These are phyloP conservation scores for Rhexocercosporidium sp. DNA, from an alignment of 2,329 filamentous ascomycete genomes.

Conservation along the genomic window DNA sequence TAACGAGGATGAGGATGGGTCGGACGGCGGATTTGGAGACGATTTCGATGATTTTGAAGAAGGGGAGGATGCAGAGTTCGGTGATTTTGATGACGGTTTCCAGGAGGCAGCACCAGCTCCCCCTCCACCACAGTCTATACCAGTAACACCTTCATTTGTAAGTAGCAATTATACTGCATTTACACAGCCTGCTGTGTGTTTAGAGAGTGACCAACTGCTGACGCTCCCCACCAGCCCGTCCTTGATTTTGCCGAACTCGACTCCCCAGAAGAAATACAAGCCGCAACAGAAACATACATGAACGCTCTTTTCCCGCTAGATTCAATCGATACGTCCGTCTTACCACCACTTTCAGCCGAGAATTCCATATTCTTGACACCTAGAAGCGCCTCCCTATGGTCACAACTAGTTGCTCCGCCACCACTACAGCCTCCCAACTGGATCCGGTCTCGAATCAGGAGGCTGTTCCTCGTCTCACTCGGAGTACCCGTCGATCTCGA, in stretches of 20 bases:
- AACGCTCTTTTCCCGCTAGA: constrained; percentile 67
- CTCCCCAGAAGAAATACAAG: constrained; percentile 61
- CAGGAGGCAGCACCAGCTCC: constrained; percentile 56
- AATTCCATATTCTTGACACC: constrained; percentile 80
- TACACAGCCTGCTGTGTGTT: constrained; percentile 18
- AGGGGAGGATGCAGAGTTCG: constrained; percentile 54
- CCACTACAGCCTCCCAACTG: constrained; percentile 95
- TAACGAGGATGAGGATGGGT: constrained; percentile 59
- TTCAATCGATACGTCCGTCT: constrained; percentile 55
- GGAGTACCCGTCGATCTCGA: constrained; percentile 96
- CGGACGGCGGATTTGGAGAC: constrained; percentile 59
- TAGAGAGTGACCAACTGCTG: constrained; percentile 32
- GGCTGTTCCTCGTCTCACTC: constrained; percentile 92
- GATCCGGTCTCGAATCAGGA: constrained; percentile 93
- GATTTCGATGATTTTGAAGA: constrained; percentile 75
- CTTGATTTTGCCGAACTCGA: constrained; percentile 69
- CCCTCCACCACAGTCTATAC: constrained; percentile 43
- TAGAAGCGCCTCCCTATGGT: constrained; percentile 90
- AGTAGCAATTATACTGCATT: constrained; percentile 44
- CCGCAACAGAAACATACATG: constrained; percentile 69
- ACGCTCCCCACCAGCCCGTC: constrained; percentile 59
- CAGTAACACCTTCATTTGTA: constrained; percentile 48
- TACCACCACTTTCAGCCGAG: constrained; percentile 49
- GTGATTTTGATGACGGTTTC: constrained; percentile 67
- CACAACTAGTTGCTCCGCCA: constrained; percentile 92